Evolutionary conservation across 306 rosid species (phyloP).

Genomic region (Alnus rubra): DNA sequence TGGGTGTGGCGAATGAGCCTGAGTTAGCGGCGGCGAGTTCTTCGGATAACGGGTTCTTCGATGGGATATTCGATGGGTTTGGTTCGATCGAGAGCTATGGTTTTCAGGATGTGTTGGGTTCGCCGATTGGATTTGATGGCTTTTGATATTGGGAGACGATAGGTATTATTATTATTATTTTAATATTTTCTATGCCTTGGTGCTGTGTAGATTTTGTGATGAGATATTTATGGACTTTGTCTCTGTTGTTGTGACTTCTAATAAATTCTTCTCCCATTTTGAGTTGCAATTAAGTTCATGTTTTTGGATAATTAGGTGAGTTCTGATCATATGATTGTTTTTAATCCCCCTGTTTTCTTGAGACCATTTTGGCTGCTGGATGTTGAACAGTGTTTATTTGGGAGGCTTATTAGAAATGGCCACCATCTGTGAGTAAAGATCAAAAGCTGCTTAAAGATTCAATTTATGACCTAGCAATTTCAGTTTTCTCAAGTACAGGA

Average conservation of each 20-base stretch:
- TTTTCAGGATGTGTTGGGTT: constrained; percentile 40
- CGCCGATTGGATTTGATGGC: constrained; percentile 8
- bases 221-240: not conserved
- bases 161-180: not conserved
- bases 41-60: constrained; percentile 36
- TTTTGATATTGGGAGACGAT: constrained; percentile 2
- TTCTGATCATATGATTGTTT: not conserved
- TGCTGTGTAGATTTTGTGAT: not conserved
- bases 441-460: too few relatives aligned
- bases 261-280: not conserved
- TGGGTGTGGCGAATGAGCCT: not conserved
- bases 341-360: not conserved
- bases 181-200: not conserved
- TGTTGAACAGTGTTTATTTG: too few relatives aligned
- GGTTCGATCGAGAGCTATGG: constrained; percentile 39
- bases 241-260: not conserved
- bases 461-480: too few relatives aligned
- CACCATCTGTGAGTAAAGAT: too few relatives aligned
- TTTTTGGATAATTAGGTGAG: not conserved
- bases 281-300: not conserved
- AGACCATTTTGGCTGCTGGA: too few relatives aligned
- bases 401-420: too few relatives aligned
- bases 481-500: too few relatives aligned
- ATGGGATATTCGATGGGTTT: constrained; percentile 51
- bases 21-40: constrained; percentile 2